Evolutionary conservation across 2,329 filamentous ascomycete genomes (phyloP), one percentile per base, ranked within the genome.

Genomic region (Phyllosticta citrichinensis): DNA sequence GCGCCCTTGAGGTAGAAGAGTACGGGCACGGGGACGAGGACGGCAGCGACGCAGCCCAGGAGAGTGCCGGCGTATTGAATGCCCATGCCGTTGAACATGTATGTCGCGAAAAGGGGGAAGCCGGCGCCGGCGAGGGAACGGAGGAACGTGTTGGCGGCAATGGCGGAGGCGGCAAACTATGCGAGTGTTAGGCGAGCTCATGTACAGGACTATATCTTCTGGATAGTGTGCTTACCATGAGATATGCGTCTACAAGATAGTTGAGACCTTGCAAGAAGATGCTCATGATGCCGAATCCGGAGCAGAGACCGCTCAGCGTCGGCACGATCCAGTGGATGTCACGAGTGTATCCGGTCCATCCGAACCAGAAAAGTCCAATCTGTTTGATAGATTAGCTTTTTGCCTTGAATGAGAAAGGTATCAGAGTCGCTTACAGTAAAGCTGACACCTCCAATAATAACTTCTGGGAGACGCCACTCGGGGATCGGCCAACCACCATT

Each of bases 231-330:
- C 56, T 50, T 11, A 62, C 60, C 72, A 83, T 82, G 53, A 84
- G 74, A 64, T 84, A 84, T 0, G 81, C 78, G 64, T 84, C 82
- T 56, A 84, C 81, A 17, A 85, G 72, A 66, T 85, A 85, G 66
- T 84, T 84, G 63, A 84, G 76, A 14, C 78, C 70, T 57, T 80
- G 79, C 11, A 85, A 74, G 71, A 85, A 85, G 63, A 85, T 83
- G 30, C 76, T 74, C 65, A 84, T 74, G 47, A 85, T 77, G 11
- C 82, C 82, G 63, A 83, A 83, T 2, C 82, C 82, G 1, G 80
- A 82, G 62, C 81, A 77, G 0, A 84, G 67, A 12, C 82, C 82
- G 30, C 71, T 73, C 0, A 75, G 66, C 0, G 73, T 71, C 2
- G 73, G 74, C 0, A 70, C 73, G 50, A 74, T 74, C 74, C 74